Evolutionary conservation across 345 rosid genomes (phyloP).

Genomic region (Populus alba): DNA sequence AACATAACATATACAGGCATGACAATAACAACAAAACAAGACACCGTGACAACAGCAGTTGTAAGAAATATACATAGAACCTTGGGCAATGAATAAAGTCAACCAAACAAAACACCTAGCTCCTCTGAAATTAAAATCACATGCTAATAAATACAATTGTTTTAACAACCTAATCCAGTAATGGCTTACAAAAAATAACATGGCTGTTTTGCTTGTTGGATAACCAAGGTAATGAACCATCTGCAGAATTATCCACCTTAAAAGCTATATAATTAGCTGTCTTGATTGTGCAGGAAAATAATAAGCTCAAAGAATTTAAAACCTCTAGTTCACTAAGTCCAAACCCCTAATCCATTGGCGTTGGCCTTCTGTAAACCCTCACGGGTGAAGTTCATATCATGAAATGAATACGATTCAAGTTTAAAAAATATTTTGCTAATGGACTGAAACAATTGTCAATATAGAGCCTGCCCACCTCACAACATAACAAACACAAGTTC

Average conservation of each 20-base stretch:
- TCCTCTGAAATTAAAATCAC: background rate
- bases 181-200: background rate
- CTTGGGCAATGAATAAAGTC: background rate
- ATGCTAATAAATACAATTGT: background rate
- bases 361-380: background rate
- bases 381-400: background rate
- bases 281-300: background rate
- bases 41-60: background rate
- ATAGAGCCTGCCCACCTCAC: background rate
- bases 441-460: background rate
- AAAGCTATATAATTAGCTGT: background rate
- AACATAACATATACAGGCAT: no score
- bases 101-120: background rate
- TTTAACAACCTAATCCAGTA: background rate
- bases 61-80: background rate
- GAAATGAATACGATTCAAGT: background rate
- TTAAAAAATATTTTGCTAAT: background rate
- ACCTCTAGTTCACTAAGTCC: background rate
- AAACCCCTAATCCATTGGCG: background rate
- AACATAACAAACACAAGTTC: background rate
- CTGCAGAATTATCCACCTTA: background rate
- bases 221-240: background rate
- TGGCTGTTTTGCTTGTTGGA: background rate
- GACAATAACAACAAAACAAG: no score
- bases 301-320: background rate